Base-by-base conservation (phyloP, 495 filamentous ascomycete genomes). In the Margaritispora aquatica region DNA sequence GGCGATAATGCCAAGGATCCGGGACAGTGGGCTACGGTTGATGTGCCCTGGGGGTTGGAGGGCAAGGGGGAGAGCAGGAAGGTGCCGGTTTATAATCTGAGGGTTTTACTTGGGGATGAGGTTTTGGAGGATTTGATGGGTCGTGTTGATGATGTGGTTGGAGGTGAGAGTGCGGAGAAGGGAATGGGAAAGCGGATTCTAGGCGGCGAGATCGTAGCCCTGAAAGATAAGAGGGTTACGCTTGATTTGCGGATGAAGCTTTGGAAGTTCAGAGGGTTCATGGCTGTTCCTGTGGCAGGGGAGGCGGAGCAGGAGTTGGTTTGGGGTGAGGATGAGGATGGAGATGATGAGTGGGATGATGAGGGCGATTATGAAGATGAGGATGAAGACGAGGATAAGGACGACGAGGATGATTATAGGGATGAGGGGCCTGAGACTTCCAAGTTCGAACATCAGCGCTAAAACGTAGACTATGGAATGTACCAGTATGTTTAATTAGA, bases 231-330 rank as follows among this genome's bases (percentile, higher is more conserved):
- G 15, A 71, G 75, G n/a, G 65, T 69, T n/a, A 84, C 79, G 1
- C 54, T 80, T 8, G 64, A 77, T 8, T 60, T 84, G 44, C 77
- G 90, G 69, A 50, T 82, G 61, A 66, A 74, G 44, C 63, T 93
- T 44, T 90, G 88, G 88, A 86, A 82, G 63, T 65, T 92, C 17
- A 81, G 89, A 62, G 83, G 80, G 0, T 89, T 81, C 61, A 27
- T 87, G 57, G 65, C 65, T 10, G 63, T 58, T 44, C 52, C 63
- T 38, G 44, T 36, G 57, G 26, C 23, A 19, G 38, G 13, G 47
- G 44, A 47, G 57, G 26, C 23, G 24, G 38, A 20, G 47, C 5
- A 23, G n/a, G 47, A 47, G 21, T n/a, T 23, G 24, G 53, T 38
- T 23, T 19, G 46, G 20, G 53, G 26, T 44, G 53, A 46, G 15